Conservation (phyloP, 2,329 filamentous ascomycete genomes). For the Orbilia blumenaviensis region DNA sequence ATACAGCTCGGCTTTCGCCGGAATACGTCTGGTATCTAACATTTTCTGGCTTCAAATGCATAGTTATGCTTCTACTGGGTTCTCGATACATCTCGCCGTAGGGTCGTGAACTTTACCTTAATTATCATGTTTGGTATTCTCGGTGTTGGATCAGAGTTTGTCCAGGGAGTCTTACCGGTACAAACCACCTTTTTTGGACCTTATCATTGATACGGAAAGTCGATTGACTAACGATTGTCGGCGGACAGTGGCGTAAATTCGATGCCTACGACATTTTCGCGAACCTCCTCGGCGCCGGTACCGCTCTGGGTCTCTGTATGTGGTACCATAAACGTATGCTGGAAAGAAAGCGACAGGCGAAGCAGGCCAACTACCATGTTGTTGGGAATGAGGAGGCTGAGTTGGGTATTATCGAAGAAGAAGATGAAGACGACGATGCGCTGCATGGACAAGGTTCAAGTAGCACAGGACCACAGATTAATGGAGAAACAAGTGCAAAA, state of each 20-base stretch:
- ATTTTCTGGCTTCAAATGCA: not conserved
- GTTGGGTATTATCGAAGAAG: slow-evolving; percentile 50
- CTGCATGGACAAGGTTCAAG: slow-evolving; percentile 32
- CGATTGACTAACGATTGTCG: not conserved
- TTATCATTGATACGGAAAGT: not conserved
- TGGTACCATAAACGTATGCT: slow-evolving; percentile 98
- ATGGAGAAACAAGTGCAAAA: slow-evolving; percentile 35
- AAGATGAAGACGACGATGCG: slow-evolving; percentile 54
- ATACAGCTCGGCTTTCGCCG: too few relatives aligned
- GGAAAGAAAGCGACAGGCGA: slow-evolving; percentile 71
- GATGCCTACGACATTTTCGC: slow-evolving; percentile 87
- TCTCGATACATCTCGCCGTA: slow-evolving; percentile 85
- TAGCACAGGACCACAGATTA: slow-evolving; percentile 49
- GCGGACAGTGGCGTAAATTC: slow-evolving; percentile 65
- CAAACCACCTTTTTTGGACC: not conserved
- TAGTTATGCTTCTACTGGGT: slow-evolving; percentile 61
- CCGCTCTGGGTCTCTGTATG: slow-evolving; percentile 76
- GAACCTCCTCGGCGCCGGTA: slow-evolving; percentile 81
- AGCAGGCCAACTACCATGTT: slow-evolving; percentile 54
- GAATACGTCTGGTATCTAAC: not conserved
- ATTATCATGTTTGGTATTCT: slow-evolving; percentile 66
- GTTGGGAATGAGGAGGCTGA: slow-evolving; percentile 56
- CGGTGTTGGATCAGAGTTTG: slow-evolving; percentile 77
- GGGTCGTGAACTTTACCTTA: slow-evolving; percentile 83
- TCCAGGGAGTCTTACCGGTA: slow-evolving; percentile 74